Percentiles rank a stretch among this genome's conserved stretches.
Conservation (phyloP, 495 filamentous ascomycete species). For the Penicillium crystallinum region DNA sequence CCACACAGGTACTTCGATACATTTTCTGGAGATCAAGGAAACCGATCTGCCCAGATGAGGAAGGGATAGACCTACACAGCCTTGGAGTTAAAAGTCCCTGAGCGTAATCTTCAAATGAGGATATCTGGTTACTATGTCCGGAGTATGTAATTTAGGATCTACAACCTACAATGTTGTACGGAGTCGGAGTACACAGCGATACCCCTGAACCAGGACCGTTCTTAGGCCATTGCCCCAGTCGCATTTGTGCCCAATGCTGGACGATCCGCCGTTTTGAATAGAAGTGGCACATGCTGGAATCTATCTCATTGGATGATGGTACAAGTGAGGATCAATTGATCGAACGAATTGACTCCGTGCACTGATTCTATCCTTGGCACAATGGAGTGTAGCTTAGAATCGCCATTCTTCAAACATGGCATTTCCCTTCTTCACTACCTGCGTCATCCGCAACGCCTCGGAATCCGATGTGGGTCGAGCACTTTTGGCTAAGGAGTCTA, state of each 20-base stretch:
- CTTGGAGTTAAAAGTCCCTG: background rate
- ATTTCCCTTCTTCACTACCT: constrained; percentile 32
- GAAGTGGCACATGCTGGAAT: background rate
- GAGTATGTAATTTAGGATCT: no score
- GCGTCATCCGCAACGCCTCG: constrained; percentile 22
- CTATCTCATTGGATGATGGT: background rate
- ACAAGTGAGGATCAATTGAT: background rate
- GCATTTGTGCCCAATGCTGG: constrained; percentile 15
- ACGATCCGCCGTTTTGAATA: constrained; percentile 14
- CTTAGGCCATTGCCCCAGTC: constrained; percentile 12
- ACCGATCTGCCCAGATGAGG: constrained; percentile 1
- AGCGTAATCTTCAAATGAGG: background rate
- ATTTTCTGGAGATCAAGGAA: background rate
- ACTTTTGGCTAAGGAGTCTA: constrained; percentile 42
- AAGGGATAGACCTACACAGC: constrained; percentile 6
- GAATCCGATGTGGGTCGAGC: constrained; percentile 26
- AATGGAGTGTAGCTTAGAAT: constrained; percentile 25
- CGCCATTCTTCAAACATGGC: constrained; percentile 37
- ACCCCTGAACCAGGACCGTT: constrained; percentile 1
- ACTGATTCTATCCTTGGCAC: background rate
- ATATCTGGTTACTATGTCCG: background rate
- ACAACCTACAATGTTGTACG: no score
- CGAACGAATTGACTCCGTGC: background rate
- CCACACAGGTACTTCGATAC: background rate
- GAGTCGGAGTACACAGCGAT: no score